These are phyloP conservation scores for Gossypium davidsonii DNA, from an alignment of 441 rosid genomes.

Conservation along the genomic window DNA sequence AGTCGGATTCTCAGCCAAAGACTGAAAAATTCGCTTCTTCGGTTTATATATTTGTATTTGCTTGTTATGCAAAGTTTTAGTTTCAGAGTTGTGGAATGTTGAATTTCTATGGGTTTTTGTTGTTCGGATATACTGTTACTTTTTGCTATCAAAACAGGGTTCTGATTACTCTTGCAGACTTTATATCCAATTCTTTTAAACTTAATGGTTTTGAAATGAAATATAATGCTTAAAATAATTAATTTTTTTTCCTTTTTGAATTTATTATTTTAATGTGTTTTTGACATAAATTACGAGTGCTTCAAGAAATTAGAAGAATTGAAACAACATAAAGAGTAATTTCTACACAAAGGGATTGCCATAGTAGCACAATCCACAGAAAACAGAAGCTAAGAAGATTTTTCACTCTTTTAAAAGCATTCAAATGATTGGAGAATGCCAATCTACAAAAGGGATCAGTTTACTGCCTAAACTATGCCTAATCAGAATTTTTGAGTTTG, in stretches of 20 bases:
- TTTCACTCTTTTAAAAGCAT: conserved; percentile 26
- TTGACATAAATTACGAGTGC: no score
- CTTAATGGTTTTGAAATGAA: no score
- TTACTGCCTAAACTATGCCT: conserved; percentile 23
- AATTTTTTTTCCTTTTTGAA: no score
- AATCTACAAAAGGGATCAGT: conserved; percentile 34
- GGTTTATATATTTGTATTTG: background rate
- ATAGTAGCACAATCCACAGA: background rate
- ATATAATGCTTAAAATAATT: no score
- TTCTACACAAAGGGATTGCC: background rate
- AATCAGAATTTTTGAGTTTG: conserved; percentile 19
- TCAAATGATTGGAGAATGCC: conserved; percentile 28
- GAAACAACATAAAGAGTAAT: background rate
- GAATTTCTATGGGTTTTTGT: background rate
- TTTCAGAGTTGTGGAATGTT: background rate
- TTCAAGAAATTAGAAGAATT: no score
- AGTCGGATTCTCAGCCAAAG: background rate
- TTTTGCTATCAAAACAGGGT: background rate
- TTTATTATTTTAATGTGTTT: no score
- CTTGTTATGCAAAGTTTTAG: background rate
- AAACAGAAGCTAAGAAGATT: background rate
- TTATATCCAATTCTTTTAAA: no score
- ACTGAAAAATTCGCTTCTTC: background rate
- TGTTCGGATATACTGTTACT: background rate
- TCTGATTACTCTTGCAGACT: background rate